Evolutionary conservation across 495 filamentous ascomycete genomes (phyloP).

Genomic region (Neurospora sp.): DNA sequence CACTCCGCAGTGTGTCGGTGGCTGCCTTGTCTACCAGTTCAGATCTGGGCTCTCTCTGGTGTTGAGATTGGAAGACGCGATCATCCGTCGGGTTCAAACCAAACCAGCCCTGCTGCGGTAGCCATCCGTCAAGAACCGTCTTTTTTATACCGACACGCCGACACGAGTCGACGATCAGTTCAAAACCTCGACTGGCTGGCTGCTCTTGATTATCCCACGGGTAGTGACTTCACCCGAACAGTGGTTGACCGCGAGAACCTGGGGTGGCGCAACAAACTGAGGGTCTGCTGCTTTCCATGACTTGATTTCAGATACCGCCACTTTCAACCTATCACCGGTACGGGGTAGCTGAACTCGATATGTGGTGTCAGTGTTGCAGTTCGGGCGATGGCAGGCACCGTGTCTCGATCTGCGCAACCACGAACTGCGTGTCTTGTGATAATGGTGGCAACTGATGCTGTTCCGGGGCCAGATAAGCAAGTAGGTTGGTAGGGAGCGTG

Average conservation of each 20-base stretch:
- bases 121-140: background rate
- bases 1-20: background rate
- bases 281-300: slow-evolving; percentile 3
- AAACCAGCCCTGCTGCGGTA: background rate
- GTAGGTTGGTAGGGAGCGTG: background rate
- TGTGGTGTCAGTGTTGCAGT: slow-evolving; percentile 7
- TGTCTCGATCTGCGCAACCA: slow-evolving; percentile 20
- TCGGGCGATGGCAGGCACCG: slow-evolving; percentile 18
- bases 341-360: background rate
- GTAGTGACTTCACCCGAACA: background rate
- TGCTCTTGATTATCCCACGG: background rate
- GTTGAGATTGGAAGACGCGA: background rate
- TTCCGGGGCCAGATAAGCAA: background rate
- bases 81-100: background rate
- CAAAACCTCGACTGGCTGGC: background rate
- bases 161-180: background rate
- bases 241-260: background rate
- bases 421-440: slow-evolving; percentile 1
- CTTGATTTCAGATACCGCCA: background rate
- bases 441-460: slow-evolving; percentile 3
- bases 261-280: slow-evolving; percentile 4
- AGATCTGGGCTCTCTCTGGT: background rate
- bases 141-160: background rate
- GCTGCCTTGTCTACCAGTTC: background rate
- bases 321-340: background rate